Base-by-base conservation (phyloP, 2,329 filamentous ascomycete species). In the Pleoardoris graminearum region DNA sequence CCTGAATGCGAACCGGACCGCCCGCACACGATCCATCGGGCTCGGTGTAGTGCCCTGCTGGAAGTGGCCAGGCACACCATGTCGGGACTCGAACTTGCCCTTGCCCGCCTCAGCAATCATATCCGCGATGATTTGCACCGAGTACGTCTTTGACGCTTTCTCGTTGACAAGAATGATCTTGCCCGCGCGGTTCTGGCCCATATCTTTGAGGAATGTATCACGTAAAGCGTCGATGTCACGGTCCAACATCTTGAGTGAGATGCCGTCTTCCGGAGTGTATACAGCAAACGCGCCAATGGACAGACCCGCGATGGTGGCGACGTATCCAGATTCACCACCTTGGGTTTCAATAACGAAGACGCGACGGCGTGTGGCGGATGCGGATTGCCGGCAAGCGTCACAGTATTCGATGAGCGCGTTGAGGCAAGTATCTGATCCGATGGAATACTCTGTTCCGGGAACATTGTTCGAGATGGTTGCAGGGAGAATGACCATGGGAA, bases 381-480 rank as follows among this genome's bases (percentile, higher is more conserved):
- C 94, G 1, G 92, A 97, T 74, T 97, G 94, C 75, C 95, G 91
- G 76, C 97, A 97, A 67, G 92, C 93, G 79, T 99, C 94, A 72
- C 93, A 97, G 77, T 97, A 99, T 62, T 88, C 85, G 58, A 97
- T 91, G 33, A 99, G 82, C 50, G 96, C 91, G 77, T 99, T 99
- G 57, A 99, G 79, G 70, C 94, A 97, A 1, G 94, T 99, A 68
- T 99, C 94, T 27, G 91, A 96, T 37, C 94, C 94, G 39, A 99
- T 85, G 1, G 91, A 97, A 79, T 97, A 97, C 75, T 99, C 94
- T 0, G 93, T 96, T 33, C 94, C 94, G 0, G 94, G 94, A 4
- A 99, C 94, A 72, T 99, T 99, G 81, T 99, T 99, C 60, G 91
- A 96, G 63, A 99, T 93, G 8, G 94, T 99, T n/a, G 94, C 94